Evolutionary conservation across 2,329 filamentous ascomycete genomes (phyloP).

Genomic region (Fusarium transvaalense): DNA sequence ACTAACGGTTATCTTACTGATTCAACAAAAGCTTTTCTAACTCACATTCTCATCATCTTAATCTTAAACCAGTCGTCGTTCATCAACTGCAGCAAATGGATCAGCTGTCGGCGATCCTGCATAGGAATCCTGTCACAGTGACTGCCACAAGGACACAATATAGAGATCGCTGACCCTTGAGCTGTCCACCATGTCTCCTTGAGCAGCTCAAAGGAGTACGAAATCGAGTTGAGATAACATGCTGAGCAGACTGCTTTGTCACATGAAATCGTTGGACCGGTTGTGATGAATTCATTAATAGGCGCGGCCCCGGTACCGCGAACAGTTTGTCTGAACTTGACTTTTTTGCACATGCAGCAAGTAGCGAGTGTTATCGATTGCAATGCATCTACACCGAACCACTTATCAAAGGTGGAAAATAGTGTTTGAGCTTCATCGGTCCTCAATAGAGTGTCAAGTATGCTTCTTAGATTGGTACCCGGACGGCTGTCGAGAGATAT

Average conservation of each 20-base stretch:
- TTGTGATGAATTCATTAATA: neutral
- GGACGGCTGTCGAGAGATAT: neutral
- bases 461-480: neutral
- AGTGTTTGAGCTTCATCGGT: neutral
- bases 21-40: neutral
- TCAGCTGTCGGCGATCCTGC: neutral
- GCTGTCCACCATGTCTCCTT: neutral
- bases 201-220: neutral
- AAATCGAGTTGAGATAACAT: neutral
- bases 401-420: constrained; percentile 3
- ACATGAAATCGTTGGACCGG: neutral
- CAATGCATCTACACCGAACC: neutral
- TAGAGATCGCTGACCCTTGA: neutral
- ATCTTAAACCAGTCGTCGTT: neutral
- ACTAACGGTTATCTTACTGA: too few species aligned
- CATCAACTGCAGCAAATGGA: neutral
- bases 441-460: neutral
- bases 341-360: neutral
- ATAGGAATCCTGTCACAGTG: neutral
- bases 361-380: neutral
- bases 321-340: constrained; percentile 4
- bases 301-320: neutral
- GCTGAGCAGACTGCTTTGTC: neutral
- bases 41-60: neutral
- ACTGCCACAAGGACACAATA: neutral